Base-by-base conservation (phyloP, 257 asterid genomes). In the Lithospermum erythrorhizon region DNA sequence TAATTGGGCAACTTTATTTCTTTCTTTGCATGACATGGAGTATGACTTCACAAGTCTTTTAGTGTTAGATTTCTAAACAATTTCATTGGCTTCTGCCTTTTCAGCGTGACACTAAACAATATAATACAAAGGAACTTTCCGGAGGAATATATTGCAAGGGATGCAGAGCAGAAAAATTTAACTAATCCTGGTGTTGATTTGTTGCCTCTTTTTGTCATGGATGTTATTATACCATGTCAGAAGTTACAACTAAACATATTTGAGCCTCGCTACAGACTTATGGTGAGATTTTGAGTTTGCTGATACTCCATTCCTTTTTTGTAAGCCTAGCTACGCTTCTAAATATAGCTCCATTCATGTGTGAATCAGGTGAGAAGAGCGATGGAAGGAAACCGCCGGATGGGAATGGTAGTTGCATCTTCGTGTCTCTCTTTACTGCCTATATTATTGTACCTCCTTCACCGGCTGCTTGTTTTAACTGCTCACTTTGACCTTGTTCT, bases 181-280 rank as follows among this genome's bases (percentile, higher is more conserved):
- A 82, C 85, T 61, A 80, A 80, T 72, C 84, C 61, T 48, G 94
- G 96, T 68, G 87, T 75, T 72, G 94, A 93, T 72, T 72, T 93
- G 70, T 63, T 89, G 71, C 99, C 99, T 53, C 96, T 93, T 65
- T 93, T 93, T 72, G 97, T 87, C 75, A 93, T 93, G 99, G 97
- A 93, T 71, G 96, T 86, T 62, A 81, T 82, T 69, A 70, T 93
- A 60, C 99, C 99, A 20, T 89, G 97, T 79, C 97, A 89, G 79
- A 93, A 89, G 82, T 68, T 89, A 70, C 96, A 87, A 66, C 83
- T 93, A 45, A 93, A 93, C 78, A 93, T 93, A 72, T 93, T 89
- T 78, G 99, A 93, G 74, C 99, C 99, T 64, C 97, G 99, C 56
- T 93, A 93, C 75, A 83, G 99, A 65, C 94, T 93, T 53, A 86